Evolutionary conservation across 148 eudicot species (phyloP), one percentile per base, ranked within the genome.

Genomic region (Oxyria digyna): DNA sequence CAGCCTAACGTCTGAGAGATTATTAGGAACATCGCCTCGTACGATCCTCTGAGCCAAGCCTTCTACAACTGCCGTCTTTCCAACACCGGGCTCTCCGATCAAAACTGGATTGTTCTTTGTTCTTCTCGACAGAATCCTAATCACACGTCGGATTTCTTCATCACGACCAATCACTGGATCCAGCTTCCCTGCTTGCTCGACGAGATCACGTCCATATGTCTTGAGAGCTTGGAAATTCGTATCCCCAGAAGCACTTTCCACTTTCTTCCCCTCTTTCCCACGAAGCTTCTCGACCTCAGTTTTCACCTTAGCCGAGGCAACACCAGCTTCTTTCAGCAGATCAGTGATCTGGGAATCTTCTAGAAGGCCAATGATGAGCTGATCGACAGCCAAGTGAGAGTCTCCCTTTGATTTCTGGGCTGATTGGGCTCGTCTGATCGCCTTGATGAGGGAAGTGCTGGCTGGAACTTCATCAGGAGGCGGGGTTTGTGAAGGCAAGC

Each of bases 81-180:
- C 96, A 27, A 90, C 96, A 74, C 96, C 96, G 0, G 93, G 96
- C 70, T 87, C 93, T 9, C 96, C 96, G 62, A 89, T 87, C 67
- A 89, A 76, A n/a, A 90, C 89, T 0, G 96, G 96, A 49, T 90
- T 90, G 72, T 90, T 90, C 89, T 90, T 90, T 0, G 96, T 90
- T 42, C 96, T 87, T 48, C 97, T 85, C 0, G 97, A 90, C 9
- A 86, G 78, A 12, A 90, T 87, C 74, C 91, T 75, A 14, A 89
- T 76, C 10, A 89, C 92, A 70, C 96, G 83, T 24, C 88, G 63
- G 49, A 89, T 89, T 76, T 89, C 96, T 62, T 89, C 96, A 42
- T 89, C 96, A 21, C 93, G 83, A 4, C 96, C 93, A 67, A 89
- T 89, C 6, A 89, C 93, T 4, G 94, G 96, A 38, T 89, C 96